Evolutionary conservation across 2,329 filamentous ascomycete genomes (phyloP).

Genomic region (Orbilia oligospora): DNA sequence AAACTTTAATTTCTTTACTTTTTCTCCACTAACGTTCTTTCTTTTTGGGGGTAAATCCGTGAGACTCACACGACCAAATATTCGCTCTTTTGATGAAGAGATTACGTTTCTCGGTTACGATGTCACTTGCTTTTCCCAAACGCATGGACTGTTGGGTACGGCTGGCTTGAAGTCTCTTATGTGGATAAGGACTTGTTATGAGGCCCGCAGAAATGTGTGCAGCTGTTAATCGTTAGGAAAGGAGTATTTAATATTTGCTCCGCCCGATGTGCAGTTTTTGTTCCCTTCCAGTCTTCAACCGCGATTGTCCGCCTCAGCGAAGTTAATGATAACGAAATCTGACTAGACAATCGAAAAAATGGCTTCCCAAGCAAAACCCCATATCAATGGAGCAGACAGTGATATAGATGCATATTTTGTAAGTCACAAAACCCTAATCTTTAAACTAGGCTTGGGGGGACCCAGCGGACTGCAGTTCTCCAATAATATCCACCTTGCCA

Average conservation of each 20-base stretch:
- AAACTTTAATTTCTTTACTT: background rate
- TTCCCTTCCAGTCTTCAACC: background rate
- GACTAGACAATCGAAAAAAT: background rate
- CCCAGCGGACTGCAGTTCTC: too few species aligned
- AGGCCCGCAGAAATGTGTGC: background rate
- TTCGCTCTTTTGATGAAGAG: background rate
- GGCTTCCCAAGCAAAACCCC: background rate
- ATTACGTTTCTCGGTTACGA: background rate
- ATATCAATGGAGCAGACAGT: conserved; percentile 11
- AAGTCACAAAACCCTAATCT: conserved; percentile 10
- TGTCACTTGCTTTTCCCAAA: background rate
- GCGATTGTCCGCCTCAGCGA: background rate
- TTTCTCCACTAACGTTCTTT: background rate
- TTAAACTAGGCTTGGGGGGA: too few species aligned
- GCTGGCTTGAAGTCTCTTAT: background rate
- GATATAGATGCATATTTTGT: conserved; percentile 42
- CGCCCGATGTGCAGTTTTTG: background rate
- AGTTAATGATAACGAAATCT: background rate
- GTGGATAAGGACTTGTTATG: background rate
- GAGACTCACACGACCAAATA: background rate
- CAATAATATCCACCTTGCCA: background rate
- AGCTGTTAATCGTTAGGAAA: background rate
- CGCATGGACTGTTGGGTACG: background rate
- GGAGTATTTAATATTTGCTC: background rate
- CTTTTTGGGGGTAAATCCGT: background rate